Conservation (phyloP, 805 yeast species). For the Kockiozyma suomiensis region DNA sequence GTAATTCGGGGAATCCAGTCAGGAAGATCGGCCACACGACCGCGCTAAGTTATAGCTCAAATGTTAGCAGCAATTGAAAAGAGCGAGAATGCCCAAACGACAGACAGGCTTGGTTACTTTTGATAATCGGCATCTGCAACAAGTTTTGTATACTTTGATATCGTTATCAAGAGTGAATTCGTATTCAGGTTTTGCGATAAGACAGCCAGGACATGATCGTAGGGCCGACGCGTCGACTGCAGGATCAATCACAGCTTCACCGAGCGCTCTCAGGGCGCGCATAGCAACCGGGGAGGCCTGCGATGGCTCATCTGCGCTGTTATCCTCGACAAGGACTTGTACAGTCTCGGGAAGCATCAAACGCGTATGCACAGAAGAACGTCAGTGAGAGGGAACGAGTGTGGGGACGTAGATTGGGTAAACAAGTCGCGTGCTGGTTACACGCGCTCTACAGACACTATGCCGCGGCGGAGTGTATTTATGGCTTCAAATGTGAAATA, state of each 20-base stretch:
- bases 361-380: no score
- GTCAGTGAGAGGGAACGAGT: no score
- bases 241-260: not conserved
- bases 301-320: not conserved
- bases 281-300: not conserved
- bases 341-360: no score
- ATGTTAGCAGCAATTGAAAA: not conserved
- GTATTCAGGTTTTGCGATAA: slow-evolving; percentile 3
- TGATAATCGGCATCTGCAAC: slow-evolving; percentile 5
- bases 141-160: not conserved
- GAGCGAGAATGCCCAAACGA: not conserved
- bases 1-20: slow-evolving; percentile 10
- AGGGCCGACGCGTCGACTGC: not conserved
- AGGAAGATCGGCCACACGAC: not conserved
- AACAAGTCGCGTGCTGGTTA: no score
- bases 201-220: not conserved
- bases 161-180: slow-evolving; percentile 6
- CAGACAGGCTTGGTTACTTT: not conserved
- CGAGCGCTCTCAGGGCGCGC: not conserved
- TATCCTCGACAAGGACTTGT: not conserved
- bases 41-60: not conserved
- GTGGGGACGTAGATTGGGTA: no score
- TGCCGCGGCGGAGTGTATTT: no score
- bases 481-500: no score
- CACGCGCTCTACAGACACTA: no score